Conservation (phyloP, 306 rosid species). For the Pyrus pyrifolia region DNA sequence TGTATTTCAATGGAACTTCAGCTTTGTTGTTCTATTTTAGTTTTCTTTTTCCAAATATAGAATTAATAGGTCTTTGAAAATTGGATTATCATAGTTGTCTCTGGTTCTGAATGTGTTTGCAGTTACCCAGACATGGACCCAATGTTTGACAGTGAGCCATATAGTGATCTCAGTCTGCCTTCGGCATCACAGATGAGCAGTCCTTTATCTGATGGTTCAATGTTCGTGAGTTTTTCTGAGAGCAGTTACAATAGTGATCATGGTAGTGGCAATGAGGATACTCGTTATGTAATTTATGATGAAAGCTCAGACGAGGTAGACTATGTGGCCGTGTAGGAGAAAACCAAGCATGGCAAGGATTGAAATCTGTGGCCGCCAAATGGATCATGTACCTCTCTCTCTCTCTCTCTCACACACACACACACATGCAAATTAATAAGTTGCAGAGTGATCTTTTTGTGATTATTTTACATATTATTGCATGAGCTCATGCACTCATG, state of each 20-base stretch:
- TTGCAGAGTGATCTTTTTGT: not conserved
- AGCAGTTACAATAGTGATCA: constrained; percentile 90
- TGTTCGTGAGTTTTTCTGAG: constrained; percentile 76
- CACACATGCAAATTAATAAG: not conserved
- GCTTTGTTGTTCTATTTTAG: not conserved
- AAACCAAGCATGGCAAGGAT: constrained; percentile 14
- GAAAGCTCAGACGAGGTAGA: constrained; percentile 93
- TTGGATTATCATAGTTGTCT: constrained; percentile 9
- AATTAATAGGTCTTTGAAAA: not conserved
- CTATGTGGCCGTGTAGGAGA: constrained; percentile 39
- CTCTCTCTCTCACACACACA: not conserved
- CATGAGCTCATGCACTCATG: too few relatives aligned
- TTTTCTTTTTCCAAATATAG: not conserved
- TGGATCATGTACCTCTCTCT: constrained; percentile 39
- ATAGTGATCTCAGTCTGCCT: constrained; percentile 61
- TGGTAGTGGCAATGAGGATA: constrained; percentile 96
- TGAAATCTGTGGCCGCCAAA: constrained; percentile 26
- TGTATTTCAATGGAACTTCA: not conserved
- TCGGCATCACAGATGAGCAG: constrained; percentile 68
- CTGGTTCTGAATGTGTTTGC: constrained; percentile 36
- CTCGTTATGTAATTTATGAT: constrained; percentile 51
- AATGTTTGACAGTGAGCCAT: constrained; percentile 55
- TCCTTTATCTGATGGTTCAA: constrained; percentile 61
- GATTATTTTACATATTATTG: not conserved
- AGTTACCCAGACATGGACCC: constrained; percentile 68